A percentile compares a stretch with the other conserved stretches of the same genome.
Evolutionary conservation across 371 early-diverging fungal species (phyloP).

Genomic region (Choanephora cucurbitarum): DNA sequence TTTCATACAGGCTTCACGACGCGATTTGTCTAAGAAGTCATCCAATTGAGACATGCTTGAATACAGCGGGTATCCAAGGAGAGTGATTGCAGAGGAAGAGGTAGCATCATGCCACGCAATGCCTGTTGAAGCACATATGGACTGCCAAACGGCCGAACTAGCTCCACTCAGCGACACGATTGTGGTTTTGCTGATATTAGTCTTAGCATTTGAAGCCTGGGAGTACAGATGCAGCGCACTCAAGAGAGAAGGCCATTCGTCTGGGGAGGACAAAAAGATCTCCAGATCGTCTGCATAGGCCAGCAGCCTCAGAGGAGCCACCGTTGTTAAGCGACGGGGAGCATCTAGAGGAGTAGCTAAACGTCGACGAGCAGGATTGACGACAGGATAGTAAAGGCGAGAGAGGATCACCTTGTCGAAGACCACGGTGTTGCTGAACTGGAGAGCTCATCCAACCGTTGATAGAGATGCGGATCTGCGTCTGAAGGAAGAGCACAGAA

Average conservation of each 20-base stretch:
- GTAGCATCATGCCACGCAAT: not conserved
- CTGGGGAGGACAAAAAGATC: constrained; percentile 14
- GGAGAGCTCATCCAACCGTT: too few relatives aligned
- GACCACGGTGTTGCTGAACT: constrained; percentile 6
- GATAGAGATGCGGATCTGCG: constrained; percentile 12
- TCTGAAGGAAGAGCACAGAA: not conserved
- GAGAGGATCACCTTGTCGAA: constrained; percentile 20
- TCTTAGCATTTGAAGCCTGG: constrained; percentile 17
- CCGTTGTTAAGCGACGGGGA: constrained; percentile 19
- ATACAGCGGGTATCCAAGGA: constrained; percentile 21
- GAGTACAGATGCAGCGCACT: not conserved
- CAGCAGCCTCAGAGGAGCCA: constrained; percentile 15
- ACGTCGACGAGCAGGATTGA: constrained; percentile 12
- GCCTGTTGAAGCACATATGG: not conserved
- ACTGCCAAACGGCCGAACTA: too few relatives aligned
- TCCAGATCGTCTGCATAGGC: constrained; percentile 26
- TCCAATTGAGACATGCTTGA: too few relatives aligned
- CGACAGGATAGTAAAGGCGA: constrained; percentile 18
- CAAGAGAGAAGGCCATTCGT: constrained; percentile 2
- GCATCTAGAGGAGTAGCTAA: constrained; percentile 11
- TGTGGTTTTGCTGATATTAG: constrained; percentile 12
- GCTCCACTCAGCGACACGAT: constrained; percentile 15
- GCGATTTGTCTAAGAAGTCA: too few relatives aligned
- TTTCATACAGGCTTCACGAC: too few relatives aligned
- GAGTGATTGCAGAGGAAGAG: not conserved